A percentile compares a stretch with the other conserved stretches of the same genome.
Evolutionary conservation across 495 filamentous ascomycete genomes (phyloP).

Genomic region (Xylaria longipes): DNA sequence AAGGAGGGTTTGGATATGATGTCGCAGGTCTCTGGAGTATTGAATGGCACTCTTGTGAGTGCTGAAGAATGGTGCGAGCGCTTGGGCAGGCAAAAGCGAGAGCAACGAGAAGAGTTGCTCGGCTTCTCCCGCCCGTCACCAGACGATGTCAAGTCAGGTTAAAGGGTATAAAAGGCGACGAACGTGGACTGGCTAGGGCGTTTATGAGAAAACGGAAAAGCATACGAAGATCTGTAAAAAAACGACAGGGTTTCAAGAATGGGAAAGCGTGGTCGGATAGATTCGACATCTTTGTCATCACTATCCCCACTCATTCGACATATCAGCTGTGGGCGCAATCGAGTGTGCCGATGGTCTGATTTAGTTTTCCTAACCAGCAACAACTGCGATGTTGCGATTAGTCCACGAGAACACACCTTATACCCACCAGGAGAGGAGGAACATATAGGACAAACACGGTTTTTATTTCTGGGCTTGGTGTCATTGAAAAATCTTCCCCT

Average conservation of each 20-base stretch:
- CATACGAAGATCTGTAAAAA: not conserved
- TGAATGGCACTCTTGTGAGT: conserved; percentile 82
- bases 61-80: conserved; percentile 88
- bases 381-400: not conserved
- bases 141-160: conserved; percentile 37
- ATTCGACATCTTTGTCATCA: not conserved
- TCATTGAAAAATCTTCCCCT: not conserved
- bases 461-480: not conserved
- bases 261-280: conserved; percentile 1
- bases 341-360: not conserved
- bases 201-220: conserved; percentile 32
- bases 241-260: not conserved
- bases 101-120: conserved; percentile 36
- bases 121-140: conserved; percentile 24
- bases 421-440: conserved; percentile 1
- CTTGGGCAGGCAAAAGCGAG: conserved; percentile 63
- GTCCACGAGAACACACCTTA: not conserved
- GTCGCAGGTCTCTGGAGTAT: conserved; percentile 77
- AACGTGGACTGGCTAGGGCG: conserved; percentile 31
- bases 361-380: not conserved
- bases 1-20: conserved; percentile 91
- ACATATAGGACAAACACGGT: not conserved
- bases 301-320: not conserved
- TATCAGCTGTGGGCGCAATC: not conserved
- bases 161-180: conserved; percentile 27